phyloP scores from a whole-genome alignment of 192 early-diverging fungal species.

The Podila clonocystis region DNA sequence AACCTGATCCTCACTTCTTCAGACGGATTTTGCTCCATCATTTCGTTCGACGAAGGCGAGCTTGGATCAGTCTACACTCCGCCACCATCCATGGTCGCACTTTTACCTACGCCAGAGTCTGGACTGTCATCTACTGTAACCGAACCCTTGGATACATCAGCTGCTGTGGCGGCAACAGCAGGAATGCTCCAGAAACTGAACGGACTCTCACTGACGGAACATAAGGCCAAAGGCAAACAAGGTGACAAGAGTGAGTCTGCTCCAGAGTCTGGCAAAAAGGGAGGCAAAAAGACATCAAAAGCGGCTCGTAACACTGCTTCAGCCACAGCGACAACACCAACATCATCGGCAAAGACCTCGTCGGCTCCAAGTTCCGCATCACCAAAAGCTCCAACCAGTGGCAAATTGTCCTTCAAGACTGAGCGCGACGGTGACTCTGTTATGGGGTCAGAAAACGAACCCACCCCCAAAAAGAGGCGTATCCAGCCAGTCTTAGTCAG shows the following conservation, averaged over 20 bases:
- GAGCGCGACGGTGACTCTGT: conserved; percentile 42
- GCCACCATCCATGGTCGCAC: conserved; percentile 19
- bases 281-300: conserved; percentile 8
- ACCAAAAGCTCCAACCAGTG: not conserved
- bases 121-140: not conserved
- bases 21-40: conserved; percentile 89
- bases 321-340: not conserved
- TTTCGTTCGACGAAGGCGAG: conserved; percentile 76
- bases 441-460: conserved; percentile 24
- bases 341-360: not conserved
- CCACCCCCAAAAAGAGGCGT: conserved; percentile 34
- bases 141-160: conserved; percentile 21
- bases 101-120: conserved; percentile 1
- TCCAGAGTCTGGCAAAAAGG: conserved; percentile 10
- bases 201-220: conserved; percentile 29
- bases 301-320: not conserved
- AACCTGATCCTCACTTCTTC: conserved; percentile 80
- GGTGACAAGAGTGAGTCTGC: conserved; percentile 20
- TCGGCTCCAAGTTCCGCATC: not conserved
- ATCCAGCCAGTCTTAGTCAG: conserved; percentile 35
- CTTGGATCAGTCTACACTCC: conserved; percentile 59
- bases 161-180: conserved; percentile 28
- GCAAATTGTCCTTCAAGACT: conserved; percentile 18
- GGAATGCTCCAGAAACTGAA: conserved; percentile 47
- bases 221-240: conserved; percentile 21